These are phyloP conservation scores for Citrullus colocynthis DNA, from an alignment of 306 rosid genomes.

Conservation along the genomic window DNA sequence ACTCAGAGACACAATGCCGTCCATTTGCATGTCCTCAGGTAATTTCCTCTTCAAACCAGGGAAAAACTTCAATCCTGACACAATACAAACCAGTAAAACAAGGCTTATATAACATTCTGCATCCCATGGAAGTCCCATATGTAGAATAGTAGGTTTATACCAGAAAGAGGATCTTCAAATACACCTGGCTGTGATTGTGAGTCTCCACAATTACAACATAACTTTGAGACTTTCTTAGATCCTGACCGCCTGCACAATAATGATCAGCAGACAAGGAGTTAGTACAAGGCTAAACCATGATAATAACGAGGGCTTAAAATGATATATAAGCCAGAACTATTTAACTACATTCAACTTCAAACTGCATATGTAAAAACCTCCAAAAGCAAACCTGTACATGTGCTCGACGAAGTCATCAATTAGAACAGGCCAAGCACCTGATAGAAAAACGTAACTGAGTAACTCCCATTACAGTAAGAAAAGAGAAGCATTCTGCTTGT, in stretches of 20 bases:
- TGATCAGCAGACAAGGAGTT: not conserved
- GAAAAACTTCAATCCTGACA: constrained; percentile 38
- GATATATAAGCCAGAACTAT: not conserved
- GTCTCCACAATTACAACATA: constrained; percentile 52
- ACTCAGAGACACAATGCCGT: constrained; percentile 26
- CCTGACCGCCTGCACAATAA: constrained; percentile 43
- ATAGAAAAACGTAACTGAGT: constrained; percentile 11
- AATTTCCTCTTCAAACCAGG: constrained; percentile 75
- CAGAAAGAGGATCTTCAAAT: constrained; percentile 48
- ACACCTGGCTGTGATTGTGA: constrained; percentile 42
- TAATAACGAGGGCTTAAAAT: not conserved
- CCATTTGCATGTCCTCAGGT: constrained; percentile 24
- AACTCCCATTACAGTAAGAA: not conserved
- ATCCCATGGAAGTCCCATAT: not conserved
- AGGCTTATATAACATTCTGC: not conserved
- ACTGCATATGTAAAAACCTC: constrained; percentile 1
- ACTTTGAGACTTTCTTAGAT: constrained; percentile 28
- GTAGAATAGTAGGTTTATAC: constrained; percentile 16
- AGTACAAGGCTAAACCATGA: not conserved
- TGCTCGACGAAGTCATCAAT: constrained; percentile 95
- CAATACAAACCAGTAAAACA: not conserved
- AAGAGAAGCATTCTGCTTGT: not conserved
- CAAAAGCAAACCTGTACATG: constrained; percentile 74
- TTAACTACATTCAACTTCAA: not conserved
- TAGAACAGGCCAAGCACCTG: constrained; percentile 99